phyloP scores from a whole-genome alignment of 768 basidiomycete genomes.

The Sporobolomyces pararoseus region DNA sequence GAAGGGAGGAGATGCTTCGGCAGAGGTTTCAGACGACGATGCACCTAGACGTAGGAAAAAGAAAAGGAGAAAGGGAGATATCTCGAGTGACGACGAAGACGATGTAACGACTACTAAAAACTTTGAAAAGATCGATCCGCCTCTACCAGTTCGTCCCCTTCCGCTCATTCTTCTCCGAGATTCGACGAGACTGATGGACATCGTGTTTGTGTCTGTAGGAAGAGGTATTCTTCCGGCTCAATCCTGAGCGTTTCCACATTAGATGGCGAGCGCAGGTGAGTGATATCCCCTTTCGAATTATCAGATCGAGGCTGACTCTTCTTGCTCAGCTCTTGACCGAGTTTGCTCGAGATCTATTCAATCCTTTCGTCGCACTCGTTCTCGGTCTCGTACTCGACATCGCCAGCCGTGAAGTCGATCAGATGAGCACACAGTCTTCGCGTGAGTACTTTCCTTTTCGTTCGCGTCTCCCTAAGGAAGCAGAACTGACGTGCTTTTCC shows the following conservation, averaged over 20 bases:
- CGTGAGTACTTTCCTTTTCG: too few relatives aligned
- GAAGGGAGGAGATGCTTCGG: neutral
- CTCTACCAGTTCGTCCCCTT: constrained; percentile 20
- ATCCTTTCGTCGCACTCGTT: constrained; percentile 51
- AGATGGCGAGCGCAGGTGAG: constrained; percentile 59
- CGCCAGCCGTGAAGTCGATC: constrained; percentile 19
- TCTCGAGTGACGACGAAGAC: constrained; percentile 9
- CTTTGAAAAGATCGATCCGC: constrained; percentile 60
- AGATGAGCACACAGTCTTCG: constrained; percentile 11
- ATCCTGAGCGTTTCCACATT: constrained; percentile 80
- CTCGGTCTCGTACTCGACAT: constrained; percentile 37
- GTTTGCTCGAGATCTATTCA: constrained; percentile 75
- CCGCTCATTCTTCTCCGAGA: neutral
- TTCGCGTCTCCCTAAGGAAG: too few relatives aligned
- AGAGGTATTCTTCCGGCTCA: constrained; percentile 75
- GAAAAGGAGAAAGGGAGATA: constrained; percentile 13
- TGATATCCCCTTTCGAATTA: too few relatives aligned
- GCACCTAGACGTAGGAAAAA: constrained; percentile 43
- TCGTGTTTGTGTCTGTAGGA: constrained; percentile 46
- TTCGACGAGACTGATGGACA: neutral
- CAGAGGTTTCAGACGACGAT: constrained; percentile 50
- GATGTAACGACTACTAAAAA: constrained; percentile 54
- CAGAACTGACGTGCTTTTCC: neutral
- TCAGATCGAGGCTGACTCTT: neutral
- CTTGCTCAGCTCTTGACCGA: constrained; percentile 64